Conservation (phyloP, 495 filamentous ascomycete species). For the Cenococcum geophilum region DNA sequence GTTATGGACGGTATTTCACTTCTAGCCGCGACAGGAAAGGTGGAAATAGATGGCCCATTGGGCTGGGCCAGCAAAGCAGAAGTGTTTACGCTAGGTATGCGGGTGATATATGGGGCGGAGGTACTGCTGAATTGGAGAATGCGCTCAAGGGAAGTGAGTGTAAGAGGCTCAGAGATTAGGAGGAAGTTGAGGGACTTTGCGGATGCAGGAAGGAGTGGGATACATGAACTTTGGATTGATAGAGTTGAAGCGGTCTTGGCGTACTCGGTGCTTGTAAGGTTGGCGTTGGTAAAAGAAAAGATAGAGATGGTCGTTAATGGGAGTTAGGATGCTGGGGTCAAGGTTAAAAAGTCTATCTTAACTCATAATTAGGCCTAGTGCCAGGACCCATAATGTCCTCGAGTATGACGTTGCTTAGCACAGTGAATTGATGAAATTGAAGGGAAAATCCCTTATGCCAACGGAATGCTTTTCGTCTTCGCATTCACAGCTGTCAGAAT, state of each 20-base stretch:
- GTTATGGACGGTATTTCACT: conserved; percentile 49
- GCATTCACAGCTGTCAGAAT: too few relatives aligned
- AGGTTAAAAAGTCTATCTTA: too few relatives aligned
- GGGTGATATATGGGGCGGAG: conserved; percentile 49
- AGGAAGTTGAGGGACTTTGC: conserved; percentile 23
- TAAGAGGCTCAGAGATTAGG: conserved; percentile 17
- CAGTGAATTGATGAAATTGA: too few relatives aligned
- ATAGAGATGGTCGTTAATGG: too few relatives aligned
- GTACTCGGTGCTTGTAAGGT: conserved; percentile 9
- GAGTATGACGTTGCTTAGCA: too few relatives aligned
- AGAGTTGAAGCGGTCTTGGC: conserved; percentile 27
- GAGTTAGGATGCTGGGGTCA: too few relatives aligned
- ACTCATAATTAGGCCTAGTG: too few relatives aligned
- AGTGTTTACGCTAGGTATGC: conserved; percentile 60
- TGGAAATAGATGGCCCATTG: conserved; percentile 54
- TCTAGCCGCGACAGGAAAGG: conserved; percentile 41
- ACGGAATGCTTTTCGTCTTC: too few relatives aligned
- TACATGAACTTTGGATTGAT: conserved; percentile 28
- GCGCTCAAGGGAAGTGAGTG: conserved; percentile 7
- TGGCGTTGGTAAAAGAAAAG: neutral
- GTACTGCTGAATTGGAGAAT: conserved; percentile 31
- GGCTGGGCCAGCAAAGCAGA: conserved; percentile 70
- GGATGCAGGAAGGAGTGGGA: conserved; percentile 8
- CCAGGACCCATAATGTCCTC: too few relatives aligned
- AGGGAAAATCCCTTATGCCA: too few relatives aligned